phyloP scores from a whole-genome alignment of 2,329 filamentous ascomycete genomes.

The Talaromyces sp. region DNA sequence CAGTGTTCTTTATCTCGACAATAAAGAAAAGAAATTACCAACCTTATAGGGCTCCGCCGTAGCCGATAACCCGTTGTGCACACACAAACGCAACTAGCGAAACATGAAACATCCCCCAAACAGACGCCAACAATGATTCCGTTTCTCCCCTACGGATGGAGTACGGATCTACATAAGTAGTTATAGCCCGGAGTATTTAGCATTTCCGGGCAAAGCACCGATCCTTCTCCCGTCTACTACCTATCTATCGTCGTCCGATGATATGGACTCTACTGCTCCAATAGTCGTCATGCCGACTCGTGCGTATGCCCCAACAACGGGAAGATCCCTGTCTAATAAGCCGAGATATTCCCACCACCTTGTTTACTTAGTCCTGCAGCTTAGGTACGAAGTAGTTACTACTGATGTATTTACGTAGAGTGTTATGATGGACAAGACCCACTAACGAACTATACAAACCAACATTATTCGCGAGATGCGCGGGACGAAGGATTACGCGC shows the following conservation, averaged over 20 bases:
- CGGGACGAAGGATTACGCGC: background rate
- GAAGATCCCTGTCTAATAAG: background rate
- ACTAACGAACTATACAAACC: background rate
- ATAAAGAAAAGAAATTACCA: background rate
- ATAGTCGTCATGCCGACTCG: background rate
- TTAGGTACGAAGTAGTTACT: background rate
- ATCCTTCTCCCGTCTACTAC: too few relatives aligned
- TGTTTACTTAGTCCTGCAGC: background rate
- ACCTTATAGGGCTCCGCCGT: background rate
- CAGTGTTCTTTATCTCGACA: background rate
- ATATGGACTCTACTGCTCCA: background rate
- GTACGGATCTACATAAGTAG: background rate
- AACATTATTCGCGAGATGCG: background rate
- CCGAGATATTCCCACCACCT: background rate
- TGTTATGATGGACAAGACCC: background rate
- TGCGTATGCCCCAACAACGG: background rate
- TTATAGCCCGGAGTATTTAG: background rate
- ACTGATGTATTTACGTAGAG: background rate
- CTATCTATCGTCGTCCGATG: too few relatives aligned
- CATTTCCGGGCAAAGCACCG: background rate
- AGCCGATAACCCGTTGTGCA: too few relatives aligned
- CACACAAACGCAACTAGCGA: background rate
- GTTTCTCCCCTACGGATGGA: background rate
- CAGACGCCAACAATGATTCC: background rate
- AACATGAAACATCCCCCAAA: constrained; percentile 3